Percentiles rank a stretch among this genome's conserved stretches.
Conservation (phyloP, 805 yeast genomes). For the Wickerhamomyces subpelliculosus region DNA sequence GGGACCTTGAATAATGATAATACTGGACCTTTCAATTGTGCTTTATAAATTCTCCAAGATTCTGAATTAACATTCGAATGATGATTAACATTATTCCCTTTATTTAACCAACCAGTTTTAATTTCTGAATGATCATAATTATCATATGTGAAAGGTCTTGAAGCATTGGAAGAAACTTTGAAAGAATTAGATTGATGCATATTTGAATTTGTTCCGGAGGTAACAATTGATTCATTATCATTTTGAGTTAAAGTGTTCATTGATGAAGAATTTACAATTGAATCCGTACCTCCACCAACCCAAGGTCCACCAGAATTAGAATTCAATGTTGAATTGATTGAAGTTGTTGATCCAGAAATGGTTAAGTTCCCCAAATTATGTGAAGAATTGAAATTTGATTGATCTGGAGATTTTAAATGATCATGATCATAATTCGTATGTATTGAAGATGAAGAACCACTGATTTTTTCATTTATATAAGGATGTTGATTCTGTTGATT, state of each 20-base stretch:
- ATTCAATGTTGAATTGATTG: background rate
- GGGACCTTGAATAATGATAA: constrained; percentile 57
- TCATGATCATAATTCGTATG: background rate
- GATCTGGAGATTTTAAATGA: background rate
- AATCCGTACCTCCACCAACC: background rate
- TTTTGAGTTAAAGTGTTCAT: background rate
- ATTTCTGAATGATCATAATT: constrained; percentile 33
- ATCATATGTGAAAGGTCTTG: constrained; percentile 20
- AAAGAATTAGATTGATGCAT: background rate
- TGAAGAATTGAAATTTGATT: background rate
- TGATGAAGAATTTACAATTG: background rate
- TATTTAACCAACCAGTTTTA: constrained; percentile 58
- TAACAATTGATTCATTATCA: background rate
- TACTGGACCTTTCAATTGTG: constrained; percentile 64
- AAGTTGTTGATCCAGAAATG: constrained; percentile 1
- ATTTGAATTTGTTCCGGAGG: too few species aligned
- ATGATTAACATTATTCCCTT: constrained; percentile 27
- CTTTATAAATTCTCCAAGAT: constrained; percentile 43
- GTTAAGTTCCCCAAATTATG: background rate
- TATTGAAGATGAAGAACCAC: background rate
- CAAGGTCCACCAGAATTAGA: too few species aligned
- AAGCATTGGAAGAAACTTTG: constrained; percentile 1
- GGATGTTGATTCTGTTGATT: background rate
- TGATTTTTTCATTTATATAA: background rate
- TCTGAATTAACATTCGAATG: constrained; percentile 16